These are phyloP conservation scores for Hansfordia pulvinata DNA, from an alignment of 2,329 filamentous ascomycete species.

Conservation along the genomic window DNA sequence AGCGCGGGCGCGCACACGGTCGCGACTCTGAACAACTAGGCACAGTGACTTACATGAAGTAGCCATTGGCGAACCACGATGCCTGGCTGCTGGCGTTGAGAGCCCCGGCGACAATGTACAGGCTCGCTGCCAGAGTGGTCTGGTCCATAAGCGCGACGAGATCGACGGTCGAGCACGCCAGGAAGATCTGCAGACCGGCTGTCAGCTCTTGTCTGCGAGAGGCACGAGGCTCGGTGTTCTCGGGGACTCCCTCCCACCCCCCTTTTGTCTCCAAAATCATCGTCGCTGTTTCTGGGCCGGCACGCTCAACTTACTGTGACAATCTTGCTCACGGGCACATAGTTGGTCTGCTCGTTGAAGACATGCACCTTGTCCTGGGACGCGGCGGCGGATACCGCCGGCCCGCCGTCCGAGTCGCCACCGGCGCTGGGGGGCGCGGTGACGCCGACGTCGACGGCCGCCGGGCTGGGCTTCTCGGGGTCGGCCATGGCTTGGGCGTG, in stretches of 20 bases:
- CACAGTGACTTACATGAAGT: conserved; percentile 41
- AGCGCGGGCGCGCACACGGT: too few species aligned
- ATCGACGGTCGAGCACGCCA: conserved; percentile 41
- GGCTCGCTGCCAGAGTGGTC: conserved; percentile 38
- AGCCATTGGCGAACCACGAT: conserved; percentile 41
- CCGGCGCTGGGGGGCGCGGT: too few species aligned
- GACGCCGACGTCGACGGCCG: too few species aligned
- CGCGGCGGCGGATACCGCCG: background rate
- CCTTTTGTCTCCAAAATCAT: too few species aligned
- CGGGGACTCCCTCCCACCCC: too few species aligned
- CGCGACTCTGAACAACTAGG: too few species aligned
- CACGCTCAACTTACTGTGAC: conserved; percentile 25
- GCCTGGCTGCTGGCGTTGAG: conserved; percentile 33
- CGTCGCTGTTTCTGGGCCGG: conserved; percentile 16
- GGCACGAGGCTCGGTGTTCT: too few species aligned
- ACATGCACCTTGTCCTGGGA: conserved; percentile 13
- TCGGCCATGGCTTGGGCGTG: too few species aligned
- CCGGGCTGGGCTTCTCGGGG: too few species aligned
- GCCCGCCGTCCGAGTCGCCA: too few species aligned
- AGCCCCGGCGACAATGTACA: conserved; percentile 38
- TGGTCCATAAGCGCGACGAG: conserved; percentile 43
- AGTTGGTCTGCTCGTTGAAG: conserved; percentile 43
- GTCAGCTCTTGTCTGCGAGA: too few species aligned
- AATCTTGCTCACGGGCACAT: conserved; percentile 34
- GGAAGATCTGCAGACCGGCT: too few species aligned